A percentile compares a stretch with the other conserved stretches of the same genome.
Evolutionary conservation across 495 filamentous ascomycete genomes (phyloP).

Genomic region (Hypoxylon crocopeplum): DNA sequence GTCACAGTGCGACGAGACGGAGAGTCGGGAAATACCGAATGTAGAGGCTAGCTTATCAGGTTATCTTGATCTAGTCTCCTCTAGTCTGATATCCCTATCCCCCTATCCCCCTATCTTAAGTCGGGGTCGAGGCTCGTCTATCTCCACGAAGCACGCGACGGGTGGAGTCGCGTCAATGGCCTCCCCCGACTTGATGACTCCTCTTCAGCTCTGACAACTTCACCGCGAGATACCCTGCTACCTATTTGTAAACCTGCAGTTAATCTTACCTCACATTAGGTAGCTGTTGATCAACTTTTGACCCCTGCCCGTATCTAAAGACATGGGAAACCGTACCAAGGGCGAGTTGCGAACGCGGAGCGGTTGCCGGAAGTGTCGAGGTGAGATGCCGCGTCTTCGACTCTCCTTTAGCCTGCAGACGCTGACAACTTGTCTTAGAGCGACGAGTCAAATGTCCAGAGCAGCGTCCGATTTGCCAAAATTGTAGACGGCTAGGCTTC

Average conservation of each 20-base stretch:
- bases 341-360: constrained; percentile 28
- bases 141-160: no score
- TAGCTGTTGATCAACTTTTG: constrained; percentile 1
- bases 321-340: constrained; percentile 19
- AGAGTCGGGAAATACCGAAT: background rate
- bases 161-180: constrained; percentile 14
- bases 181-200: constrained; percentile 25
- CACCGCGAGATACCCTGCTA: background rate
- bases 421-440: constrained; percentile 11
- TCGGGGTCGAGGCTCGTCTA: no score
- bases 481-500: constrained; percentile 27
- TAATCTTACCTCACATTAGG: background rate
- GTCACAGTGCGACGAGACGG: constrained; percentile 4
- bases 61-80: no score
- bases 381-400: constrained; percentile 11
- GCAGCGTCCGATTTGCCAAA: constrained; percentile 21
- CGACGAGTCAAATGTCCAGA: constrained; percentile 33
- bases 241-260: background rate
- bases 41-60: no score
- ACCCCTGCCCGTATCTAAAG: background rate
- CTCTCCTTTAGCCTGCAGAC: background rate
- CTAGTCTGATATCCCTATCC: no score
- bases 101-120: no score
- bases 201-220: background rate
- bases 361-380: constrained; percentile 29